These are phyloP conservation scores for Mercurialis annua DNA, from an alignment of 345 rosid species.

Conservation along the genomic window DNA sequence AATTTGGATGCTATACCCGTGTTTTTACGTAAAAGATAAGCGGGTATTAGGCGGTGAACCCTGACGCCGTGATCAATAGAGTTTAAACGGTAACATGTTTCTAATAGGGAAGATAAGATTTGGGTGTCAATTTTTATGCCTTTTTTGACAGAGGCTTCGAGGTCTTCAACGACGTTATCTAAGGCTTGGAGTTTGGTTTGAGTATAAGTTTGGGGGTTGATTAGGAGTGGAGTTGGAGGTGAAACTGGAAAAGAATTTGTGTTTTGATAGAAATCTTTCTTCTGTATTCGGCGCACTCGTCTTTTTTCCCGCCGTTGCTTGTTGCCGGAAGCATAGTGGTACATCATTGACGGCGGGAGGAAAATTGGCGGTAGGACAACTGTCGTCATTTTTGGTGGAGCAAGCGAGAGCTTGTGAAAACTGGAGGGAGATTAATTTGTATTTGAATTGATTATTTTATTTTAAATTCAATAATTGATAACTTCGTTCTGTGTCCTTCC, in stretches of 20 bases:
- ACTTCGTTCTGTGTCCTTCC: too few species aligned
- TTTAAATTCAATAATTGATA: not conserved
- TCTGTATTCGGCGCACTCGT: slow-evolving; percentile 19
- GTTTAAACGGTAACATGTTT: slow-evolving; percentile 55
- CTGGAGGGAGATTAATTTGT: slow-evolving; percentile 19
- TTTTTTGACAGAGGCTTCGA: slow-evolving; percentile 47
- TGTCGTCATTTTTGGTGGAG: slow-evolving; percentile 27
- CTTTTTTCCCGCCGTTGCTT: slow-evolving; percentile 37
- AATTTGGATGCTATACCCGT: slow-evolving; percentile 59
- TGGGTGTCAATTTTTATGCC: slow-evolving; percentile 55
- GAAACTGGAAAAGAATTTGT: slow-evolving; percentile 38
- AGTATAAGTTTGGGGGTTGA: slow-evolving; percentile 27
- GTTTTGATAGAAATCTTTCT: slow-evolving; percentile 9
- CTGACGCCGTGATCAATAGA: slow-evolving; percentile 53
- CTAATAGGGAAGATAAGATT: slow-evolving; percentile 64
- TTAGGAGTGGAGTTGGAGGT: slow-evolving; percentile 54
- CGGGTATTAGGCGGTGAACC: slow-evolving; percentile 59
- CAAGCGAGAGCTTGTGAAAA: not conserved
- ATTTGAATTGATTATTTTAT: not conserved
- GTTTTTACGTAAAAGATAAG: slow-evolving; percentile 44
- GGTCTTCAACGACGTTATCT: slow-evolving; percentile 48
- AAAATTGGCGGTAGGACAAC: slow-evolving; percentile 28
- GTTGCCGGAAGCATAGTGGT: slow-evolving; percentile 30
- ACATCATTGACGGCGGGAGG: not conserved
- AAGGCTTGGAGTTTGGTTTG: slow-evolving; percentile 59